Percentiles rank a stretch among this genome's conserved stretches.
Evolutionary conservation across 192 early-diverging fungal species (phyloP).

Genomic region (Spizellomyces sp.): DNA sequence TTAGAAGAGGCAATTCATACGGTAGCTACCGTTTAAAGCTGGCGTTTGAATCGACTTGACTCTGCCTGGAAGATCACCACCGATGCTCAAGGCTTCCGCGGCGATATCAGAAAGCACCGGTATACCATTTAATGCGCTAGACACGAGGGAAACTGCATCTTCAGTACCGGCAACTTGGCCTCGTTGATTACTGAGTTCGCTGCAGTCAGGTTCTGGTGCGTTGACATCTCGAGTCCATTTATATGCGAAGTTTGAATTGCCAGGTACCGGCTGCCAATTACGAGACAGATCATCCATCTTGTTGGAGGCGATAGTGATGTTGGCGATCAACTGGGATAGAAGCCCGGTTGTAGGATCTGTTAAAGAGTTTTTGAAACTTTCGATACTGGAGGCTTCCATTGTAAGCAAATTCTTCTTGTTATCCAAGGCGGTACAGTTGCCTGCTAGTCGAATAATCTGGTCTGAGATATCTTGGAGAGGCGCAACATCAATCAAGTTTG

Average conservation of each 20-base stretch:
- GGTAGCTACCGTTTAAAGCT: too few relatives aligned
- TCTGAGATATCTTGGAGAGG: background rate
- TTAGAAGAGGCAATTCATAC: too few relatives aligned
- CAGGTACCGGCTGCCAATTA: background rate
- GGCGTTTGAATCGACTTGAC: too few relatives aligned
- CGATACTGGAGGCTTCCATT: background rate
- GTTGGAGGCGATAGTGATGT: background rate
- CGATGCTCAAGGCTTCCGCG: background rate
- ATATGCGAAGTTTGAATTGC: background rate
- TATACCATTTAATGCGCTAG: background rate
- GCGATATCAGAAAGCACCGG: constrained; percentile 9
- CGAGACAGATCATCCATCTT: background rate
- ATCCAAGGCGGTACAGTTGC: background rate
- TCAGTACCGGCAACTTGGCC: background rate
- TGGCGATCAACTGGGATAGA: background rate
- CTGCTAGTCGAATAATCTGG: constrained; percentile 1
- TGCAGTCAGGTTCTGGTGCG: background rate
- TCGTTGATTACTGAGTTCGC: background rate
- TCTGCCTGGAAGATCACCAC: background rate
- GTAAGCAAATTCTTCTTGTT: background rate
- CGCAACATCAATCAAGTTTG: background rate
- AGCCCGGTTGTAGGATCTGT: background rate
- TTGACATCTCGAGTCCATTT: background rate
- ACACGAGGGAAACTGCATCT: background rate
- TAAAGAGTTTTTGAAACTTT: background rate